These are phyloP conservation scores for Beauveria sp. DNA, from an alignment of 2,329 filamentous ascomycete genomes.

Conservation along the genomic window DNA sequence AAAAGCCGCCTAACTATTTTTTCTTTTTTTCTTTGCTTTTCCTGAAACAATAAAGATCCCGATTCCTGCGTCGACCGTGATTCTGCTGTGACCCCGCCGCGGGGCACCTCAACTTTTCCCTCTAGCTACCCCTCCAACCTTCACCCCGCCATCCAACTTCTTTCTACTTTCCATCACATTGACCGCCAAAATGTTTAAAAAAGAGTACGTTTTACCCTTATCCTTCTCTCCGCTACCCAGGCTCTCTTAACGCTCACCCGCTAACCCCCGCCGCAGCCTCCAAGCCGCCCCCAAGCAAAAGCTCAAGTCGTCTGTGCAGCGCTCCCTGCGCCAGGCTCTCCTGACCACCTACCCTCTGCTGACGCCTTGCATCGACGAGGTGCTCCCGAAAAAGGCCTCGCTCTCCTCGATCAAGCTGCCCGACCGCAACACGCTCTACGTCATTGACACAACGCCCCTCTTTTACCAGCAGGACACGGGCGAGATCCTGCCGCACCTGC, in stretches of 20 bases:
- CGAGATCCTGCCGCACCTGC: conserved; percentile 77
- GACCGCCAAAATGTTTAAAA: conserved; percentile 72
- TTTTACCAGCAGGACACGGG: conserved; percentile 83
- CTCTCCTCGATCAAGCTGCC: conserved; percentile 88
- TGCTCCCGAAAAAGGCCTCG: conserved; percentile 90
- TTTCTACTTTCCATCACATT: conserved; percentile 9
- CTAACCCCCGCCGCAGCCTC: conserved; percentile 47
- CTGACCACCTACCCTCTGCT: conserved; percentile 80
- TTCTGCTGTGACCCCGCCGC: conserved; percentile 12
- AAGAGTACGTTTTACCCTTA: conserved; percentile 56
- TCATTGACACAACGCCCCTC: conserved; percentile 63
- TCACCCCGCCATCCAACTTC: conserved; percentile 13
- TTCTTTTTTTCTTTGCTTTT: neutral
- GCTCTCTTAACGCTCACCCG: neutral
- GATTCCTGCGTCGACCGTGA: neutral
- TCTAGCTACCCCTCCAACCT: neutral
- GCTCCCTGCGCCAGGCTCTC: conserved; percentile 74
- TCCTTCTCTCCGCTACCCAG: neutral
- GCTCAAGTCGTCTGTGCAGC: conserved; percentile 94
- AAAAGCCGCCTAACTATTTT: neutral
- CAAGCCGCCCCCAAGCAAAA: conserved; percentile 78
- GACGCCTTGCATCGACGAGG: conserved; percentile 81
- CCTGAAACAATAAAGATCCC: no score
- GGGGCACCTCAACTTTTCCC: conserved; percentile 15
- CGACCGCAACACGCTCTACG: conserved; percentile 83